Percentiles rank a stretch among this genome's conserved stretches.
Conservation (phyloP, 768 basidiomycete genomes). For the Tulasnella sp. region DNA sequence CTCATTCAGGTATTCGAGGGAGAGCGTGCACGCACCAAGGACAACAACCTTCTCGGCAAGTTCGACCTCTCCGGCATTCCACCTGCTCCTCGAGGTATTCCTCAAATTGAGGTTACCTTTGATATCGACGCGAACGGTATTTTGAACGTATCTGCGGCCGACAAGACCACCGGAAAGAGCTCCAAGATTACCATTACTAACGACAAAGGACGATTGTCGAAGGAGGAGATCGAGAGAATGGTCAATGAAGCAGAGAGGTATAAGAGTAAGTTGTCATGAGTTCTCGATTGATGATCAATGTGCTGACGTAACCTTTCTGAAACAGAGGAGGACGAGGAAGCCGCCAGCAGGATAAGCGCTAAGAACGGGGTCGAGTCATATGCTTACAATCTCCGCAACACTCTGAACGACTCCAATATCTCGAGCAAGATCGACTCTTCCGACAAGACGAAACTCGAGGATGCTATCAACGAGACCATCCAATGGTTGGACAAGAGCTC, state of each 20-base stretch:
- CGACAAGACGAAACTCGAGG: slow-evolving; percentile 75
- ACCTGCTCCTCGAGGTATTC: slow-evolving; percentile 93
- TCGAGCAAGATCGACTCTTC: slow-evolving; percentile 74
- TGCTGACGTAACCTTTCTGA: background rate
- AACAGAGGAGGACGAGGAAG: slow-evolving; percentile 72
- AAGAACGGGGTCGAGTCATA: slow-evolving; percentile 95
- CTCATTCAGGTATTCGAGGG: slow-evolving; percentile 98
- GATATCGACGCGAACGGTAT: slow-evolving; percentile 97
- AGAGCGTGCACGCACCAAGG: slow-evolving; percentile 95
- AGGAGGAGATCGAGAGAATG: slow-evolving; percentile 99
- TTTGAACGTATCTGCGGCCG: slow-evolving; percentile 85
- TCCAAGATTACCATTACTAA: slow-evolving; percentile 90
- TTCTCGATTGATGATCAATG: background rate
- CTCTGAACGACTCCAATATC: slow-evolving; percentile 72
- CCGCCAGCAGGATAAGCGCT: slow-evolving; percentile 63
- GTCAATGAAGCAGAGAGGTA: slow-evolving; percentile 88
- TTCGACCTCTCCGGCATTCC: slow-evolving; percentile 96
- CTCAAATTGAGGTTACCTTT: slow-evolving; percentile 95
- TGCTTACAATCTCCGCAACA: slow-evolving; percentile 89
- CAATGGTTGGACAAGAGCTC: slow-evolving; percentile 75
- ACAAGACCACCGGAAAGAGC: slow-evolving; percentile 96
- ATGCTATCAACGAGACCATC: slow-evolving; percentile 71
- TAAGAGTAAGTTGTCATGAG: slow-evolving; percentile 41
- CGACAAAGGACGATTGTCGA: slow-evolving; percentile 92
- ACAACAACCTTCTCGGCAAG: slow-evolving; percentile 97